Evolutionary conservation across 2,329 filamentous ascomycete genomes (phyloP), one percentile per base, ranked within the genome.

Genomic region (Exophiala spinifera): DNA sequence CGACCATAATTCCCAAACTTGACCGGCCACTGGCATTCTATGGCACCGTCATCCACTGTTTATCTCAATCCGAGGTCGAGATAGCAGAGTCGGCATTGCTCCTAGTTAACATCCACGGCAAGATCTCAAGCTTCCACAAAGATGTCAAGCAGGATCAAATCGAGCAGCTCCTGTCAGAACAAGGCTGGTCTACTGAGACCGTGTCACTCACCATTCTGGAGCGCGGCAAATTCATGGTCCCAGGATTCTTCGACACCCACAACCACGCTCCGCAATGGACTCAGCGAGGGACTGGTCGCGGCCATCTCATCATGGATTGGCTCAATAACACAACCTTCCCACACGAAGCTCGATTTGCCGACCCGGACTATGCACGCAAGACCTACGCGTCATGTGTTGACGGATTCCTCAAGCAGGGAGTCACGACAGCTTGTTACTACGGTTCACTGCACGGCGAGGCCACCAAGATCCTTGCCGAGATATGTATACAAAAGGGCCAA

Each of bases 161-260:
- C 49, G 1, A 56, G 3, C 1, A 52, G n/a, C 15, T n/a, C 14
- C 23, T 53, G 7, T 45, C 17, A 23, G 42, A 21, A 45, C 20
- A 45, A n/a, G 42, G 42, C 8, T 45, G 42, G 42, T 13, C 19
- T 23, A 13, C 46, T 21, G 42, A 49, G 15, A 39, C 21, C 3
- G 20, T 53, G 8, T 31, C 52, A 4, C 46, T 58, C 34, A 46
- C 50, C 33, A 25, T 15, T 55, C 20, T 39, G 59, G 8, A 21
- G 48, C 42, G 39, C 61, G 51, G 20, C 59, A 50, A 20, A 39
- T 82, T 85, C 61, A 67, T 84, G 45, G 77, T 83, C 55, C 82
- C 82, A 0, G 81, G 82, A 40, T 79, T 84, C 63, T 72, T 87
- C 51, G 84, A 87, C 70, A 86, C 83, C 1, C 85, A 87, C 67